A percentile compares a stretch with the other conserved stretches of the same genome.
Evolutionary conservation across 345 rosid genomes (phyloP).

Genomic region (Chamaenerion angustifolium): DNA sequence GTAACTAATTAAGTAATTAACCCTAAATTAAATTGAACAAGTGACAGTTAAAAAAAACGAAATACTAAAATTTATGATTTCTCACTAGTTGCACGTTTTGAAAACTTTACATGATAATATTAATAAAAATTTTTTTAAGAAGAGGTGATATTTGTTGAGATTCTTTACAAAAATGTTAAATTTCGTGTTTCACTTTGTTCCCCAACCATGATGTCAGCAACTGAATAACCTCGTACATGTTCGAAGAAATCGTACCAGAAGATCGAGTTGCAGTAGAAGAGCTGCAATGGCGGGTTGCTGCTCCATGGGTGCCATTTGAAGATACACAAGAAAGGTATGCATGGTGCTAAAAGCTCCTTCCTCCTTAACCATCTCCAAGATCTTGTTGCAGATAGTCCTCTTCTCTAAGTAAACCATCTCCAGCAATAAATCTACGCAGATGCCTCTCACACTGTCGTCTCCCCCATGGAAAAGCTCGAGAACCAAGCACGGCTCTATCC

Average conservation of each 20-base stretch:
- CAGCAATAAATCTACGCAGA: slow-evolving; percentile 22
- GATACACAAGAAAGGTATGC: slow-evolving; percentile 60
- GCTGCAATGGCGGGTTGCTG: slow-evolving; percentile 41
- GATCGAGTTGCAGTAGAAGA: slow-evolving; percentile 63
- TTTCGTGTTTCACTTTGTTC: neutral
- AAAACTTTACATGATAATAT: no score
- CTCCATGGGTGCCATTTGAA: slow-evolving; percentile 61
- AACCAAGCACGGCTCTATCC: slow-evolving; percentile 32
- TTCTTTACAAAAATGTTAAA: neutral
- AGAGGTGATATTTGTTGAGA: no score
- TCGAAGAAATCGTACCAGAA: slow-evolving; percentile 27
- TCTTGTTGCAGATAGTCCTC: slow-evolving; percentile 39
- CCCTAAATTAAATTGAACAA: no score
- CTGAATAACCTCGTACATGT: no score
- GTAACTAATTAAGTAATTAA: no score
- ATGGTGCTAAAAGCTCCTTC: slow-evolving; percentile 56
- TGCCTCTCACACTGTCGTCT: slow-evolving; percentile 31
- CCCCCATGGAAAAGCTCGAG: slow-evolving; percentile 48
- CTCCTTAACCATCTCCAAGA: slow-evolving; percentile 38
- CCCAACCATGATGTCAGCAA: neutral
- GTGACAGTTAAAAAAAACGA: no score
- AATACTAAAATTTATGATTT: no score
- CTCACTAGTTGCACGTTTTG: no score
- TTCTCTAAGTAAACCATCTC: slow-evolving; percentile 12
- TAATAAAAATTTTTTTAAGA: no score